Base-by-base conservation (phyloP, 2,329 filamentous ascomycete species). In the Fusarium cicatricum region DNA sequence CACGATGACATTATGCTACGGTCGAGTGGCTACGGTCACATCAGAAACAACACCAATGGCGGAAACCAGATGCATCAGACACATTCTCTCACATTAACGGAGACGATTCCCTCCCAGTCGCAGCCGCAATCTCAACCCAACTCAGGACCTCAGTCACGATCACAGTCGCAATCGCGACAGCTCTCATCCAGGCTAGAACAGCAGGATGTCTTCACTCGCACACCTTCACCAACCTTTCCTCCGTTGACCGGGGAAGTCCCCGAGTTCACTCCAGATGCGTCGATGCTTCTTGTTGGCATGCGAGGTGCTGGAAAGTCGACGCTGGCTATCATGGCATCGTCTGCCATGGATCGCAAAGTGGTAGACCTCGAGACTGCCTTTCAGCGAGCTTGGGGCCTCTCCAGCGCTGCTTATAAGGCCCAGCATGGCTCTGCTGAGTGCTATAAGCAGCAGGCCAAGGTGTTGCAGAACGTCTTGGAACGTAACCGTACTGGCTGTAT, bases 241-340 rank as follows among this genome's bases (percentile, higher is more conserved):
- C 64, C 68, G 4, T 37, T 69, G 28, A 70, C 52, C 31, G 65
- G 64, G 16, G 51, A 77, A 67, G 67, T 62, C 56, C 67, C 65
- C 36, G 70, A 60, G 40, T 90, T 89, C 67, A 75, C 78, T 9
- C 72, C 80, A 10, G 82, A 90, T 77, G 86, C 88, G 2, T 91
- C 90, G 2, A 85, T 93, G 50, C 83, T 92, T 7, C 78, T 93
- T 15, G 82, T 90, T 17, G 90, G 90, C 2, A 86, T 91, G 51
- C 85, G 88, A 12, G 90, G 90, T 11, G 85, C 88, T 5, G 90
- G 90, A 14, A 92, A 92, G 72, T 89, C 89, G 2, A 91, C 88
- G 2, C 77, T 93, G 11, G 90, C 87, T 12, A 84, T 93, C 41
- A 91, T 93, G 58, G 87, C 89, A 6, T 89, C 89, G 0, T 86